A percentile compares a stretch with the other conserved stretches of the same genome.
Evolutionary conservation across 352 stramenopile species (phyloP).

Genomic region (Phytophthora lateralis): DNA sequence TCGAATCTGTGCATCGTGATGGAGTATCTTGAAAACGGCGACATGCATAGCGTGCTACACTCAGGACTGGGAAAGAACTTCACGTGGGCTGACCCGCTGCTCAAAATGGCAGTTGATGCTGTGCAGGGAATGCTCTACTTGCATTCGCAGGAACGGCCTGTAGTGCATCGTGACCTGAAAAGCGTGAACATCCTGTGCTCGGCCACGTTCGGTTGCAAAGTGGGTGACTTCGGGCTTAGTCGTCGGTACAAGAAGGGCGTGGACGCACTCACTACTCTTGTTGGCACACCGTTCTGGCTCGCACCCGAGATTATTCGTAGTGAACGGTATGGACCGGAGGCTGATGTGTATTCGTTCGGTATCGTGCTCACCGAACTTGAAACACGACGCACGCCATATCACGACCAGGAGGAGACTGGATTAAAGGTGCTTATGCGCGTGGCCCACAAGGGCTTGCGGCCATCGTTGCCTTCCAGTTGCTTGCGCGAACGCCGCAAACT

Average conservation of each 20-base stretch:
- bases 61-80: conserved; percentile 81
- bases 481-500: conserved; percentile 61
- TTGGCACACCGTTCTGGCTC: conserved; percentile 89
- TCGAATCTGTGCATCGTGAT: conserved; percentile 91
- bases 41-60: conserved; percentile 88
- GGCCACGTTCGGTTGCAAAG: conserved; percentile 88
- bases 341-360: conserved; percentile 90
- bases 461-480: conserved; percentile 69
- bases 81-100: conserved; percentile 81
- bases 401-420: conserved; percentile 73
- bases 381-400: conserved; percentile 81
- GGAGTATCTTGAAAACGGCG: conserved; percentile 90
- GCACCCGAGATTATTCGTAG: conserved; percentile 89
- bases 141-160: conserved; percentile 81
- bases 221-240: conserved; percentile 88
- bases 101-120: conserved; percentile 88
- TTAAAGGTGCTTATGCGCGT: conserved; percentile 86
- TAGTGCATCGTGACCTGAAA: conserved; percentile 89
- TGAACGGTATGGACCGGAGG: conserved; percentile 77
- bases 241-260: conserved; percentile 82
- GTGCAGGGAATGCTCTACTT: conserved; percentile 90
- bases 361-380: conserved; percentile 90
- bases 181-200: conserved; percentile 91
- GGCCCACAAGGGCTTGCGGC: conserved; percentile 70
- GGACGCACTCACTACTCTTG: conserved; percentile 82